Evolutionary conservation across 441 rosid species (phyloP).

Genomic region (Gossypium gossypioides): DNA sequence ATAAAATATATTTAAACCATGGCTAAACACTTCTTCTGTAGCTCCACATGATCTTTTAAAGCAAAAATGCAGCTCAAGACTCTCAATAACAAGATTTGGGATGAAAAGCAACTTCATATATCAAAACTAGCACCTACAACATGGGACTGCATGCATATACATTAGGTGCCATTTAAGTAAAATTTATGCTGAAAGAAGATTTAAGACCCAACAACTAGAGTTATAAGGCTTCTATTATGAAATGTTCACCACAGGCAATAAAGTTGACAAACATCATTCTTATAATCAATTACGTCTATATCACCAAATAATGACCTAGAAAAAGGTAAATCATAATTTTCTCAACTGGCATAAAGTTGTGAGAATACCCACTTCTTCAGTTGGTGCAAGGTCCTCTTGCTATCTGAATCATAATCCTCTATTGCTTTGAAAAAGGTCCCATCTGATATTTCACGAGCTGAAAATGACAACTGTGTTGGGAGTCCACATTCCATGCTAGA

Average conservation of each 20-base stretch:
- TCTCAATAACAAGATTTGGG: slow-evolving; percentile 1
- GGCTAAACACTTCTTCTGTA: neutral
- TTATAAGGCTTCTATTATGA: neutral
- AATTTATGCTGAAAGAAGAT: neutral
- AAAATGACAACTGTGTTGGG: slow-evolving; percentile 80
- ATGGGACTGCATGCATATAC: neutral
- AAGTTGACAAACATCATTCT: neutral
- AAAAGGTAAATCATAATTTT: neutral
- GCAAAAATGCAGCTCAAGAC: neutral
- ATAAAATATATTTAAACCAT: neutral
- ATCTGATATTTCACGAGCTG: slow-evolving; percentile 91
- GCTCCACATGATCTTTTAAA: neutral
- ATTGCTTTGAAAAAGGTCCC: slow-evolving; percentile 93
- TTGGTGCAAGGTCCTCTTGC: slow-evolving; percentile 72
- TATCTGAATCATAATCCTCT: slow-evolving; percentile 84
- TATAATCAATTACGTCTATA: slow-evolving; percentile 4
- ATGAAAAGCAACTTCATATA: neutral
- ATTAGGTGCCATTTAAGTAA: slow-evolving; percentile 5
- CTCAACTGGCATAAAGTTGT: slow-evolving; percentile 5
- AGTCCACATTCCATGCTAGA: slow-evolving; percentile 82
- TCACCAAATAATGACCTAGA: neutral
- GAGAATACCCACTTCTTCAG: slow-evolving; percentile 53
- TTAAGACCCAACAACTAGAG: neutral
- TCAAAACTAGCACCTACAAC: slow-evolving; percentile 8
- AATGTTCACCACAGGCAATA: neutral